These are phyloP conservation scores for Pseudopithomyces maydicus DNA, from an alignment of 2,329 filamentous ascomycete species.

Conservation along the genomic window DNA sequence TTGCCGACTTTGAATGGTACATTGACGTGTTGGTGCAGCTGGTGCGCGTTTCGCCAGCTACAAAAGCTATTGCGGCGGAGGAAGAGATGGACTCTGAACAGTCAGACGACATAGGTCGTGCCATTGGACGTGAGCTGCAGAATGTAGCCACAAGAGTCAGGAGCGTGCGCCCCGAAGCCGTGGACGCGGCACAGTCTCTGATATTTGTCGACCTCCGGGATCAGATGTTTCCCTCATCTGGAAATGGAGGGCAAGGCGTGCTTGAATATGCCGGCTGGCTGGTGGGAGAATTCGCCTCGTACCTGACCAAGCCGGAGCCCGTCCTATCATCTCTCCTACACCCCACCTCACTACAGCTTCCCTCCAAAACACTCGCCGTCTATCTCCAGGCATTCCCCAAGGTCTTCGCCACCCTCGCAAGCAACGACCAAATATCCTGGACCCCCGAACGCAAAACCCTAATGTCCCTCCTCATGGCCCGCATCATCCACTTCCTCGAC, in stretches of 20 bases:
- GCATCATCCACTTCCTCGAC: conserved; percentile 82
- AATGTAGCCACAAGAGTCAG: conserved; percentile 92
- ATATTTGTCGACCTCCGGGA: conserved; percentile 68
- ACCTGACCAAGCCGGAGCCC: conserved; percentile 71
- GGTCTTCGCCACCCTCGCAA: conserved; percentile 75
- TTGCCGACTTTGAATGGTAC: conserved; percentile 97
- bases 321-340: conserved; percentile 77
- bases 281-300: conserved; percentile 82
- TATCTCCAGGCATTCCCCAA: conserved; percentile 87
- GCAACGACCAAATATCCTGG: conserved; percentile 70
- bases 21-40: conserved; percentile 87
- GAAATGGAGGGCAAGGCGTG: conserved; percentile 63
- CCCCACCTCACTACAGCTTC: conserved; percentile 60
- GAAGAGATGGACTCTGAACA: conserved; percentile 34
- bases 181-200: conserved; percentile 78
- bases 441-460: conserved; percentile 73
- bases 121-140: conserved; percentile 82
- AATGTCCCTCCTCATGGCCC: conserved; percentile 76
- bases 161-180: conserved; percentile 78
- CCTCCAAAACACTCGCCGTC: conserved; percentile 72
- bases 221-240: conserved; percentile 59
- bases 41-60: conserved; percentile 69
- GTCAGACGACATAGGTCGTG: conserved; percentile 61
- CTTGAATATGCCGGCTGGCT: conserved; percentile 82
- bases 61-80: conserved; percentile 30